Conservation (phyloP, 2,329 filamentous ascomycete species). For the Acrocalymma vagum region DNA sequence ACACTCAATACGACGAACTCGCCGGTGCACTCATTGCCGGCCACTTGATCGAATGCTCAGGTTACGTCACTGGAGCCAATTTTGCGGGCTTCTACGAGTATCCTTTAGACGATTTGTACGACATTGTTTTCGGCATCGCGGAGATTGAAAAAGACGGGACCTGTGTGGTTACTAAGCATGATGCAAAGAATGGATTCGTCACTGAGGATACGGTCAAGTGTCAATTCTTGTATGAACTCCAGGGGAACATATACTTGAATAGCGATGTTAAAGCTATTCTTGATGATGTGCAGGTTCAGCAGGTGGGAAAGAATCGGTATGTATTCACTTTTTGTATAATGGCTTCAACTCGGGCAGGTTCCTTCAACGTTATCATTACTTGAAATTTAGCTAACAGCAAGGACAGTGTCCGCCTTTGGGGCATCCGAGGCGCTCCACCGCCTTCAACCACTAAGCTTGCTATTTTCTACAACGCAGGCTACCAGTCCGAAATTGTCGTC, state of each 20-base stretch:
- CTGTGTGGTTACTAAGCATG: constrained; percentile 60
- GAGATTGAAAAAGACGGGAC: constrained; percentile 57
- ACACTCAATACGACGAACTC: constrained; percentile 58
- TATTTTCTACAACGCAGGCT: constrained; percentile 50
- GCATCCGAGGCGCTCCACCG: constrained; percentile 49
- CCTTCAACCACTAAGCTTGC: constrained; percentile 52
- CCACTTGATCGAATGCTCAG: constrained; percentile 55
- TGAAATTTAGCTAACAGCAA: constrained; percentile 1
- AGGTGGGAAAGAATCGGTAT: constrained; percentile 44
- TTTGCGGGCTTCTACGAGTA: constrained; percentile 62
- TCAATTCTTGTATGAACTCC: constrained; percentile 58
- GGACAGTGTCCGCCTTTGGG: constrained; percentile 44
- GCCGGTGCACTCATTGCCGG: constrained; percentile 55
- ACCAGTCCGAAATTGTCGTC: constrained; percentile 48
- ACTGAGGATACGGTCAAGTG: constrained; percentile 44
- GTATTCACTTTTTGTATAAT: constrained; percentile 1
- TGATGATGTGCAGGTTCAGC: constrained; percentile 40
- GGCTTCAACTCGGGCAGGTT: background rate
- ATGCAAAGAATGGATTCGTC: constrained; percentile 48
- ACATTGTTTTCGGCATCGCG: constrained; percentile 59
- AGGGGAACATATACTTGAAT: constrained; percentile 56
- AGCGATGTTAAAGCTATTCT: constrained; percentile 55
- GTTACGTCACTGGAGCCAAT: constrained; percentile 64
- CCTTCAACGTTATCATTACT: too few species aligned
- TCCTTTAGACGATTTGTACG: constrained; percentile 51